Percentiles rank a stretch among this genome's conserved stretches.
Conservation (phyloP, 129 eudicot genomes). For the Artemisia annua region DNA sequence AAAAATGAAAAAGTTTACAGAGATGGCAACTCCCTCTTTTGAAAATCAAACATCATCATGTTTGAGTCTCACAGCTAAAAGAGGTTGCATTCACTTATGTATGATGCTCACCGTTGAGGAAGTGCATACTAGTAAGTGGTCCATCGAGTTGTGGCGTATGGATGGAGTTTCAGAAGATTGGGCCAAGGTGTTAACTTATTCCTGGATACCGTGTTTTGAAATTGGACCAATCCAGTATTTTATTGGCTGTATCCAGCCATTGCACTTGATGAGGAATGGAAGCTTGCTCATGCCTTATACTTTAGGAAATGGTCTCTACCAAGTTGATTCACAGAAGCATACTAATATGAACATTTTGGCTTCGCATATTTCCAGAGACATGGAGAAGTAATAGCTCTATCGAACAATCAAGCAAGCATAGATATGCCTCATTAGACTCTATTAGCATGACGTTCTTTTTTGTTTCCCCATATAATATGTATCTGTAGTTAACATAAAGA, state of each 20-base stretch:
- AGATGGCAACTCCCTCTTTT: background rate
- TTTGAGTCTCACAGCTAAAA: background rate
- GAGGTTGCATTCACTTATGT: background rate
- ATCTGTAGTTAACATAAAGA: too few relatives aligned
- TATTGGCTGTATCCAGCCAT: background rate
- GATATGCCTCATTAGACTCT: too few relatives aligned
- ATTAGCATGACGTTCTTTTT: too few relatives aligned
- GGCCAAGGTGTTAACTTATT: background rate
- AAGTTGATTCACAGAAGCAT: background rate
- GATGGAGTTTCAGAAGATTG: conserved; percentile 3
- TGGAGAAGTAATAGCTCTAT: background rate
- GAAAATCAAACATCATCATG: background rate
- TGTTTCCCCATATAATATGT: too few relatives aligned
- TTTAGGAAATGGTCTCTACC: background rate
- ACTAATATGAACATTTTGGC: too few relatives aligned
- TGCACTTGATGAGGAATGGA: conserved; percentile 17
- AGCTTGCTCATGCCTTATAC: conserved; percentile 5
- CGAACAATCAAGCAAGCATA: too few relatives aligned
- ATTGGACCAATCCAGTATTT: background rate
- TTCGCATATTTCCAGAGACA: background rate
- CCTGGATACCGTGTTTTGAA: background rate
- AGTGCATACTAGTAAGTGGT: background rate
- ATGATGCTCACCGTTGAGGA: background rate
- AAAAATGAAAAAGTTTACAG: background rate
- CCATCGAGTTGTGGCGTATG: background rate